A percentile compares a stretch with the other conserved stretches of the same genome.
Evolutionary conservation across 192 early-diverging fungal genomes (phyloP).

Genomic region (Coemansia sp.): DNA sequence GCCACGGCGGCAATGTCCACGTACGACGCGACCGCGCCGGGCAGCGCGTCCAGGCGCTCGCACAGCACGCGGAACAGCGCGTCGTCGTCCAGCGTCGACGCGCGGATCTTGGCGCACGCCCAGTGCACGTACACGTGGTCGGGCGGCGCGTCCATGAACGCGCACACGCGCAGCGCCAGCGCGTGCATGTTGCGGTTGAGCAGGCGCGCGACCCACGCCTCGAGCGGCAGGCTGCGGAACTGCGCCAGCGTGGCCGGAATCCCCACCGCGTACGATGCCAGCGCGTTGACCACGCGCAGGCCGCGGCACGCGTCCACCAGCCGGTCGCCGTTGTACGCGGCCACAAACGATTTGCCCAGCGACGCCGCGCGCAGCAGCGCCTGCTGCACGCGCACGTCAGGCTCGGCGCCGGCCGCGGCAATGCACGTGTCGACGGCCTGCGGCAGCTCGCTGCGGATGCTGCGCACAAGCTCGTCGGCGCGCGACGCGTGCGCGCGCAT

Average conservation of each 20-base stretch:
- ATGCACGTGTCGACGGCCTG: slow-evolving; percentile 89
- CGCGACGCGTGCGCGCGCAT: slow-evolving; percentile 66
- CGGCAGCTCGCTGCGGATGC: slow-evolving; percentile 71
- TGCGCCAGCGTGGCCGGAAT: slow-evolving; percentile 87
- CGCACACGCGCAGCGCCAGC: slow-evolving; percentile 81
- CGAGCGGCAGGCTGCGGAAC: slow-evolving; percentile 68
- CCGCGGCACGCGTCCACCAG: slow-evolving; percentile 85
- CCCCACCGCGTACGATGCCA: slow-evolving; percentile 78
- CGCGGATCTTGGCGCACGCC: slow-evolving; percentile 93
- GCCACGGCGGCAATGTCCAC: slow-evolving; percentile 92
- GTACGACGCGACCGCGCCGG: slow-evolving; percentile 55
- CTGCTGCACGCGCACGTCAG: slow-evolving; percentile 72
- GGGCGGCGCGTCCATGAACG: slow-evolving; percentile 71
- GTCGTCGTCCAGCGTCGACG: slow-evolving; percentile 78
- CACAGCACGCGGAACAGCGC: slow-evolving; percentile 73
- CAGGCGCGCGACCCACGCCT: slow-evolving; percentile 77
- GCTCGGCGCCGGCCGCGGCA: slow-evolving; percentile 88
- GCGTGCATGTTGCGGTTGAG: slow-evolving; percentile 77
- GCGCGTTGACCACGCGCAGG: slow-evolving; percentile 84
- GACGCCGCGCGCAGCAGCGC: slow-evolving; percentile 78
- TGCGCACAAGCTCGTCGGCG: slow-evolving; percentile 94
- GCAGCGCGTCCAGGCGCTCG: slow-evolving; percentile 66
- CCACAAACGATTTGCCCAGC: slow-evolving; percentile 89
- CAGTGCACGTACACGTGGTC: slow-evolving; percentile 89
- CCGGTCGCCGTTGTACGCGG: slow-evolving; percentile 76